Base-by-base conservation (phyloP, 139 green algal species). In the Pleodorina starrii region DNA sequence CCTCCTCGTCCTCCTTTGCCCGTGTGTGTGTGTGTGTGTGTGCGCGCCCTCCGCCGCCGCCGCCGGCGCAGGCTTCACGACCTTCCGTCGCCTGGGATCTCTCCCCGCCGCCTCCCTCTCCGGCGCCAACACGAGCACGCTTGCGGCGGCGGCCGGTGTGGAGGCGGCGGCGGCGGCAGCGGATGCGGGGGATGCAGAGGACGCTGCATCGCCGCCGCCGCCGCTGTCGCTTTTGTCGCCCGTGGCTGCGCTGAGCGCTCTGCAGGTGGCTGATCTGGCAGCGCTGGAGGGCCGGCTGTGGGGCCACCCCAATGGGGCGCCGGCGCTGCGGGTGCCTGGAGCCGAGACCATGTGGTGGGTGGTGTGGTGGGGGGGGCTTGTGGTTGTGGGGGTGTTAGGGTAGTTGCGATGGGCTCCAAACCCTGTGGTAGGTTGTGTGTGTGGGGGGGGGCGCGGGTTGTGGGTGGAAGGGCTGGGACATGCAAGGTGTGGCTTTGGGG, bases 251-350 rank as follows among this genome's bases (percentile, higher is more conserved):
- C 72, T 71, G n/a, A 71, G 35, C 7, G 25, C 50, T 9, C 50
- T 25, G 32, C 78, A 85, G 78, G 17, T 27, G 78, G 21, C 23
- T 6, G 79, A 86, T 11, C 35, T 63, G 27, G 57, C 17, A 12
- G 63, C 32, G 1, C 11, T 79, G 44, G 16, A 60, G 11, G 63
- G 38, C n/a, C 6, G 9, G 9, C 66, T 88, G n/a, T 66, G 63
- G 43, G 44, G 42, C 32, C 63, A 79, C 82, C 57, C 43, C 23
- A 88, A 88, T 25, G 48, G 46, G 17, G 83, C 68, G 12, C 66
- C 68, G 27, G 66, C 66, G 83, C 68, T 88, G 44, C 44, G 83
- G 19, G 5, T 88, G 46, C 46, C 66, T 1, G 83, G 83, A 25
- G 83, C 69, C 19, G 66, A 88, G 35, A 40, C 2, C 35, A 32